Base-by-base conservation (phyloP, 805 yeast genomes). In the Saccharomycopsis sp. region DNA sequence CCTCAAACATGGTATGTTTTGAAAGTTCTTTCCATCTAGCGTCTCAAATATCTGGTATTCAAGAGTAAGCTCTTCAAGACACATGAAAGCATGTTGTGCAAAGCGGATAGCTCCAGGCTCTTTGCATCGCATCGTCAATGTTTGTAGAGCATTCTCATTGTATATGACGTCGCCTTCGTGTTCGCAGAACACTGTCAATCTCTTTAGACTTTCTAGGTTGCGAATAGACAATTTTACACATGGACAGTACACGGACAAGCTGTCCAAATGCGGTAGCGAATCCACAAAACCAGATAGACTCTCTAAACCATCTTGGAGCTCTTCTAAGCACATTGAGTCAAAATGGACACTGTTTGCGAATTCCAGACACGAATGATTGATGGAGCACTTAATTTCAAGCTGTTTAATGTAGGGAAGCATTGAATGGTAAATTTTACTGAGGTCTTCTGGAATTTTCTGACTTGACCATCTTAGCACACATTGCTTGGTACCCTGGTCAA, bases 331-430 rank as follows among this genome's bases (percentile, higher is more conserved):
- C 48, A 44, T 44, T 12, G 48, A 5, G 21, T 44, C 48, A 44
- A 44, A 44, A 44, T 44, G 48, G 4, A 44, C 48, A 44, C 48
- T 44, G 16, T 44, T 44, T n/a, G 48, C 48, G 21, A 44, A 44
- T 5, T 4, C 48, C 21, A 18, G 21, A 44, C 48, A 44, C 7
- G 48, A 44, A 5, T 5, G 12, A 44, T 44, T 44, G 9, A 16
- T 8, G 18, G 48, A 44, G 21, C 48, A 44, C 7, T 44, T 44
- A 7, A 44, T 44, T 18, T 44, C 48, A n/a, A 44, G 21, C 21
- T 5, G 18, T 4, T 20, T 12, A 4, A 44, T 12, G 21, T 44
- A 44, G 18, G 48, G 48, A 12, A 12, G 7, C 48, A 44, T 44
- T 4, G 8, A 7, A 44, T 44, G 18, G 12, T 44, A 44, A 16